Percentiles rank a stretch among this genome's conserved stretches.
phyloP scores from a whole-genome alignment of 2,329 filamentous ascomycete genomes.

The Monilinia fructigena region DNA sequence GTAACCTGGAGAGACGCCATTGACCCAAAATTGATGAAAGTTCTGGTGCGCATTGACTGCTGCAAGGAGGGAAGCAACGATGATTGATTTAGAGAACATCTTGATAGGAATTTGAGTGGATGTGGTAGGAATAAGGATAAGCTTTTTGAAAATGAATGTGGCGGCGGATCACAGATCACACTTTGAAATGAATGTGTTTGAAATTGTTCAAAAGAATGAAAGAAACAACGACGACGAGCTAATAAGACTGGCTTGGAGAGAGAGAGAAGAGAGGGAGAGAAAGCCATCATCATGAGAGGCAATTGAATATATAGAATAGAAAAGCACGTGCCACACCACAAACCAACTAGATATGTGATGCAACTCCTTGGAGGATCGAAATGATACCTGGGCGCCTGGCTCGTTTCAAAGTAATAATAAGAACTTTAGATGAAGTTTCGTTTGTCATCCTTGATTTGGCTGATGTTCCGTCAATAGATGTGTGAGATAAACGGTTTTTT shows the following conservation, averaged over 20 bases:
- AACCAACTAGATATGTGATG: conserved; percentile 3
- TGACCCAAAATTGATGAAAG: conserved; percentile 46
- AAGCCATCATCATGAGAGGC: not conserved
- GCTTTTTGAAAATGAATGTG: conserved; percentile 29
- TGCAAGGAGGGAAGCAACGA: conserved; percentile 35
- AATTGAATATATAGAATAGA: conserved; percentile 15
- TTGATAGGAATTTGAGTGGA: conserved; percentile 21
- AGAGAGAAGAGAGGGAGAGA: not conserved
- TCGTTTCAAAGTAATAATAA: conserved; percentile 9
- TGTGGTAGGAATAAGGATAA: conserved; percentile 28
- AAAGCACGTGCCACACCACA: not conserved
- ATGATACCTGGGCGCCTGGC: not conserved
- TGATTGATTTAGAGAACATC: conserved; percentile 36
- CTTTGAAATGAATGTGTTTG: conserved; percentile 13
- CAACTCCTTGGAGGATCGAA: not conserved
- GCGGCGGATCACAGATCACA: conserved; percentile 19
- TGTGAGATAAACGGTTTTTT: conserved; percentile 1
- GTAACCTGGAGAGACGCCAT: conserved; percentile 42
- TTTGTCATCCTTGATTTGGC: not conserved
- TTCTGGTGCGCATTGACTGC: conserved; percentile 43
- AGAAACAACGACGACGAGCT: not conserved
- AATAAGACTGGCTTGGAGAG: conserved; percentile 19
- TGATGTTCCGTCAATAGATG: not conserved
- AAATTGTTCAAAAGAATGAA: conserved; percentile 7
- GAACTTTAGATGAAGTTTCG: conserved; percentile 10